Evolutionary conservation across 805 yeast genomes (phyloP), one percentile per base, ranked within the genome.

Genomic region (Starmerella tilneyi): DNA sequence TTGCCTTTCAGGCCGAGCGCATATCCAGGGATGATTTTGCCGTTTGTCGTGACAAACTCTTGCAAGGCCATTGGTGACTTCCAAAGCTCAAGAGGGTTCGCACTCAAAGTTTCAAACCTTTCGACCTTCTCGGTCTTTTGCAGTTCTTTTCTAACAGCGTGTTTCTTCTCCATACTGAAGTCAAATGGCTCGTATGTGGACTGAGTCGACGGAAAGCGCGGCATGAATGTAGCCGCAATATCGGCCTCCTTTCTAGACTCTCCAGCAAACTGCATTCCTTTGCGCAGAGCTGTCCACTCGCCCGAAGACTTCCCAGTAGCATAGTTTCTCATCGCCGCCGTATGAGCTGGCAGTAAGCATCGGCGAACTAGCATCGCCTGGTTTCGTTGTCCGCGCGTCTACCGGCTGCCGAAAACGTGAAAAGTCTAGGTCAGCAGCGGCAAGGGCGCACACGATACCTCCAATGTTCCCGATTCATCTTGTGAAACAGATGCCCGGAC

Each of bases 151-250:
- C 78, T 54, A 76, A 72, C 49, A 71, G 33, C 45, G 67, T 30
- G 75, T 56, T 53, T 73, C 75, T 37, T 79, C 75, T 56, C 76
- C 62, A 24, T 83, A 74, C 50, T 47, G 55, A 84, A 84, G 61
- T 84, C 94, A 63, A 79, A 80, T 42, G 95, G 92, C 55, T 82
- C 89, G 59, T 85, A 85, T 0, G 76, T 73, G 3, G 72, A 64
- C 40, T 74, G 76, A 3, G 64, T 63, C 3, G 30, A 19, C 12
- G 60, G 65, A 58, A 79, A 77, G 44, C 63, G 69, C 21, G 50
- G 48, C 31, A 31, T 30, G 35, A 46, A 32, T 6, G 17, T 31
- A 12, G 46, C 21, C 20, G 43, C 49, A 22, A 52, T 50, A 12
- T 40, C 43, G 23, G 32, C 48, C 23, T 19, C 28, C 29, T 42